A percentile compares a stretch with the other conserved stretches of the same genome.
These are phyloP conservation scores for Penstemon newberryi DNA, from an alignment of 257 asterid genomes.

Conservation along the genomic window DNA sequence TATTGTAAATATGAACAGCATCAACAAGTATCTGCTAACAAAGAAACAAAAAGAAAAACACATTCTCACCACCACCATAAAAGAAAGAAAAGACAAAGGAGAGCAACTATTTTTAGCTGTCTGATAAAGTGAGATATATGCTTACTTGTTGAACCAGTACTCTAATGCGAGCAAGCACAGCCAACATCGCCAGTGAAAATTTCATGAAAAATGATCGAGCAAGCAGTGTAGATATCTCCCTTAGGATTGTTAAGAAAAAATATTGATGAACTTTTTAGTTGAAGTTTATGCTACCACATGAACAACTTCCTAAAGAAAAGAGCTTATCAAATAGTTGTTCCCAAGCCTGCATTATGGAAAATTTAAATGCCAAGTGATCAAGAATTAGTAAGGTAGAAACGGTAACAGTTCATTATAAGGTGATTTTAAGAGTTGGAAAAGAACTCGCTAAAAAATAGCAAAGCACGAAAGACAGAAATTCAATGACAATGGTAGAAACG, in stretches of 20 bases:
- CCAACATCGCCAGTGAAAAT: slow-evolving; percentile 69
- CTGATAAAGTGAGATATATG: slow-evolving; percentile 10
- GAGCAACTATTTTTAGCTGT: background rate
- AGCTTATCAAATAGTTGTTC: background rate
- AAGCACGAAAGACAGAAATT: background rate
- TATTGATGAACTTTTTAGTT: background rate
- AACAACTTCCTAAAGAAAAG: background rate
- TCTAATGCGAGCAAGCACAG: slow-evolving; percentile 83
- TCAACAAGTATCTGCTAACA: background rate
- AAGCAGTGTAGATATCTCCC: slow-evolving; percentile 80
- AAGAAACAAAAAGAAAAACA: background rate
- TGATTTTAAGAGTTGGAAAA: background rate
- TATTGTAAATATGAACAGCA: no score
- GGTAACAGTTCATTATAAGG: background rate
- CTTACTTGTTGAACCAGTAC: slow-evolving; percentile 91
- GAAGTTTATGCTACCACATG: background rate
- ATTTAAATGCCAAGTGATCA: background rate
- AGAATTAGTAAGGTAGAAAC: background rate
- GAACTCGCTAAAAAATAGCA: background rate
- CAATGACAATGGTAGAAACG: background rate
- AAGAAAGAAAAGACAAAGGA: background rate
- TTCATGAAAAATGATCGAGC: slow-evolving; percentile 91
- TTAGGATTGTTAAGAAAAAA: slow-evolving; percentile 50
- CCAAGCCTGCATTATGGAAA: background rate
- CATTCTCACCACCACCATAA: background rate